Evolutionary conservation across 208 protist genomes (phyloP), one percentile per base, ranked within the genome.

Genomic region (Strigomonas galati): DNA sequence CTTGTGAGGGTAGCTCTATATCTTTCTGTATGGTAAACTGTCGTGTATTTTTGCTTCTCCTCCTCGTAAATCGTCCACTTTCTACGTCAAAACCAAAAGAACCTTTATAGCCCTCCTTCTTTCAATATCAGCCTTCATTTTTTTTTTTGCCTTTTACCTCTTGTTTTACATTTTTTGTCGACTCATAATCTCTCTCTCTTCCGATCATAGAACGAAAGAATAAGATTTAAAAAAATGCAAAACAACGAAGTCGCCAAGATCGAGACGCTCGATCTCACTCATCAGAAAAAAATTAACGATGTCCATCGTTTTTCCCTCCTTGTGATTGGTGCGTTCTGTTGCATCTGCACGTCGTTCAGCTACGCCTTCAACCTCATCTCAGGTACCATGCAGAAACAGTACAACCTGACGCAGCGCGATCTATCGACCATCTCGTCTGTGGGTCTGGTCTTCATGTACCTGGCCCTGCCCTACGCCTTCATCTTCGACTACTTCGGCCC

Each of bases 401-500:
- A 75, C 48, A 63, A 76, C 55, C 79, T 81, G 35, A 74, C 65
- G 17, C 74, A 81, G 56, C 70, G 58, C 31, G 63, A 81, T 35
- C 74, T 85, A 51, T 72, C 68, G 17, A 81, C 79, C 12, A 85
- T 85, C 57, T 61, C 58, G 56, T 74, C 68, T 0, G 58, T 77
- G 27, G 63, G 65, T 27, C 65, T 76, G 44, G 35, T 70, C 3
- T 21, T 69, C 12, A 56, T 69, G 51, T 54, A 68, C 40, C 62
- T 81, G 23, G 70, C 56, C 30, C 43, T 85, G 27, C 71, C 65
- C 26, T 72, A 73, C 67, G 71, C 67, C 65, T 55, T 67, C 40
- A 9, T 81, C 21, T 85, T 79, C 63, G 79, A 85, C 61, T 65
- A 65, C 26, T 68, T 79, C 58, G 79, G 79, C 7, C 65, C 79